phyloP scores from a whole-genome alignment of 2,329 filamentous ascomycete species.

The Aspergillus candidus region DNA sequence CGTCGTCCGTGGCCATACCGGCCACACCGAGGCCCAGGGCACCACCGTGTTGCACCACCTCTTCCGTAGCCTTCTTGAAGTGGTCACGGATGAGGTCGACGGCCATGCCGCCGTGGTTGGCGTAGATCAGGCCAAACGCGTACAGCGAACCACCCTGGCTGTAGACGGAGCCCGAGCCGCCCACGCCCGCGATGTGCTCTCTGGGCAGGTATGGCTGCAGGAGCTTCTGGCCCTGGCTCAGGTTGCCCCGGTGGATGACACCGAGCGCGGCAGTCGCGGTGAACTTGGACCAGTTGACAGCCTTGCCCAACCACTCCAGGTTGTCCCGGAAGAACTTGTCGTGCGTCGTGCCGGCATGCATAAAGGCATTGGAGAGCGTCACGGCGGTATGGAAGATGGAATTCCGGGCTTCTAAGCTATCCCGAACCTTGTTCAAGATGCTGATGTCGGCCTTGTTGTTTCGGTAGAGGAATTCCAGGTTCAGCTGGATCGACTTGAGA shows the following conservation, averaged over 20 bases:
- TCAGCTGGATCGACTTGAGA: conserved; percentile 87
- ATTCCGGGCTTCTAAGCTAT: conserved; percentile 90
- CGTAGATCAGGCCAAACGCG: conserved; percentile 91
- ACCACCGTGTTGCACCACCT: conserved; percentile 95
- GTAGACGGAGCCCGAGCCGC: conserved; percentile 79
- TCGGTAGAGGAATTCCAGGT: conserved; percentile 92
- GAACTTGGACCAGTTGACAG: conserved; percentile 99
- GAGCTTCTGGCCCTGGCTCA: conserved; percentile 86
- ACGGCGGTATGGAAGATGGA: conserved; percentile 98
- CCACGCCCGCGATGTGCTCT: conserved; percentile 52
- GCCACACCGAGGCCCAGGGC: conserved; percentile 92
- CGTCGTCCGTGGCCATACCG: conserved; percentile 91
- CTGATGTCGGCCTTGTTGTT: conserved; percentile 89
- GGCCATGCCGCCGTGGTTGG: conserved; percentile 91
- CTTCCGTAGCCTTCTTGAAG: conserved; percentile 49
- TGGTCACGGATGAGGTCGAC: conserved; percentile 43
- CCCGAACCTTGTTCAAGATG: conserved; percentile 92
- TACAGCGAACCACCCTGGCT: conserved; percentile 95
- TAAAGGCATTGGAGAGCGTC: conserved; percentile 96
- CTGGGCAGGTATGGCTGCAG: conserved; percentile 91
- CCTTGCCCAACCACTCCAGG: conserved; percentile 94
- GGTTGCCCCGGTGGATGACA: conserved; percentile 92
- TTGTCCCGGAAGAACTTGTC: conserved; percentile 99
- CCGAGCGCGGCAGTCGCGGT: conserved; percentile 93
- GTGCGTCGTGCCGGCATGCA: conserved; percentile 97